Percentiles rank a stretch among this genome's conserved stretches.
These are phyloP conservation scores for Alternaria sp. DNA, from an alignment of 2,329 filamentous ascomycete genomes.

Conservation along the genomic window DNA sequence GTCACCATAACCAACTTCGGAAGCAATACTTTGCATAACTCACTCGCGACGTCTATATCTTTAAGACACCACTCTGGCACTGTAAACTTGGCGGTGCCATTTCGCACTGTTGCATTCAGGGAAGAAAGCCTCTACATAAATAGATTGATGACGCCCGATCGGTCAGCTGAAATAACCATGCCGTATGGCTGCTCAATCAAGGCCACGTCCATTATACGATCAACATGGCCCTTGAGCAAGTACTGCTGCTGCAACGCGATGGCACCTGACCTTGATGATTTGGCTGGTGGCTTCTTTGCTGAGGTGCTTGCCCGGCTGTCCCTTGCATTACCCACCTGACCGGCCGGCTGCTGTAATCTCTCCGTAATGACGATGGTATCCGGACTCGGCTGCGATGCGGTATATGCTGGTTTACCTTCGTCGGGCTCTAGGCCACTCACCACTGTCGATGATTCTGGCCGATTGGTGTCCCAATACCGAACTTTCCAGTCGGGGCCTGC, in stretches of 20 bases:
- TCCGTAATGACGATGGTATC: conserved; percentile 53
- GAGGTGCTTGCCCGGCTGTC: conserved; percentile 44
- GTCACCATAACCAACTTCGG: not conserved
- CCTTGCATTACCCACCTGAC: conserved; percentile 19
- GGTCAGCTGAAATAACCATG: conserved; percentile 90
- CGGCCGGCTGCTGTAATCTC: conserved; percentile 32
- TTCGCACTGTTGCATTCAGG: not conserved
- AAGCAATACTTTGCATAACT: not conserved
- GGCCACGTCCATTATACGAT: conserved; percentile 87
- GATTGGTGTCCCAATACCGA: conserved; percentile 88
- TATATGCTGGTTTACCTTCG: conserved; percentile 75
- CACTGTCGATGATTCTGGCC: conserved; percentile 77
- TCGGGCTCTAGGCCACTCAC: conserved; percentile 78
- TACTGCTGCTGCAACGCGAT: conserved; percentile 94
- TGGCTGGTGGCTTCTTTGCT: conserved; percentile 42
- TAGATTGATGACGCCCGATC: conserved; percentile 87
- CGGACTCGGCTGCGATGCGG: conserved; percentile 42
- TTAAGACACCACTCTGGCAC: not conserved
- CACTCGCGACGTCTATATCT: not conserved
- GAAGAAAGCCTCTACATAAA: conserved; percentile 59
- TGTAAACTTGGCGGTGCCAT: not conserved
- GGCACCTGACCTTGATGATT: conserved; percentile 76
- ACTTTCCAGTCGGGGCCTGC: conserved; percentile 90
- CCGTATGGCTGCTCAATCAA: conserved; percentile 87
- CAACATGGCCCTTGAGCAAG: conserved; percentile 83